Base-by-base conservation (phyloP, 106 monocot genomes). In the Acanthochlamys bracteata region DNA sequence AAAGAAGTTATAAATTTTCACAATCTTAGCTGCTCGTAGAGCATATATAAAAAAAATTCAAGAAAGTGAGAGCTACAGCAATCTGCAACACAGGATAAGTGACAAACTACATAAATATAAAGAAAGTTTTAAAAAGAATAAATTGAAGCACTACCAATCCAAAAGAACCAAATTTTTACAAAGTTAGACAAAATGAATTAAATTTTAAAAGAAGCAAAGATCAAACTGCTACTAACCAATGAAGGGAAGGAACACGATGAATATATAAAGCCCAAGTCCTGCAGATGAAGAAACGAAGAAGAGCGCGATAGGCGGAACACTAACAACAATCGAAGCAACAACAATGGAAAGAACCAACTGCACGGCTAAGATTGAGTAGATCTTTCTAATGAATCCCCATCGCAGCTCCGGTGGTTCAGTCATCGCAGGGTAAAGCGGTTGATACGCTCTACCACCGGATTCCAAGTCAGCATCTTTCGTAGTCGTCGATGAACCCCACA, bases 381-480 rank as follows among this genome's bases (percentile, higher is more conserved):
- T 78, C 63, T 93, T 93, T 22, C 93, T 55, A 59, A 93, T 86
- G 78, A 93, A 93, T 20, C 80, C 70, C 89, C 93, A 93, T 24
- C 89, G 85, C 19, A 89, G 71, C 57, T 81, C 83, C 57, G 93
- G 86, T 63, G 63, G 72, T 66, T 93, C 89, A 39, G 75, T 40
- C 93, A 93, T 89, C 78, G 73, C 72, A 39, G 93, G 93, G 72
- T 89, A 93, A 54, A 93, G 81, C 11, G 71, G 83, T 57, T 59
- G 39, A 51, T 22, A 62, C 24, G 25, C 57, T 42, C 49, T 49
- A 14, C 43, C 65, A 27, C 75, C 84, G 11, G 75, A 4, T 71
- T 89, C 93, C 17, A 85, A 11, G 64, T 93, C 93, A 23, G 47
- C 63, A 11, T 20, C 74, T 63, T 63, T 71, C 62, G 42, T 61